A percentile compares a stretch with the other conserved stretches of the same genome.
Evolutionary conservation across 768 basidiomycete genomes (phyloP).

Genomic region (Rhodotorula toruloides): DNA sequence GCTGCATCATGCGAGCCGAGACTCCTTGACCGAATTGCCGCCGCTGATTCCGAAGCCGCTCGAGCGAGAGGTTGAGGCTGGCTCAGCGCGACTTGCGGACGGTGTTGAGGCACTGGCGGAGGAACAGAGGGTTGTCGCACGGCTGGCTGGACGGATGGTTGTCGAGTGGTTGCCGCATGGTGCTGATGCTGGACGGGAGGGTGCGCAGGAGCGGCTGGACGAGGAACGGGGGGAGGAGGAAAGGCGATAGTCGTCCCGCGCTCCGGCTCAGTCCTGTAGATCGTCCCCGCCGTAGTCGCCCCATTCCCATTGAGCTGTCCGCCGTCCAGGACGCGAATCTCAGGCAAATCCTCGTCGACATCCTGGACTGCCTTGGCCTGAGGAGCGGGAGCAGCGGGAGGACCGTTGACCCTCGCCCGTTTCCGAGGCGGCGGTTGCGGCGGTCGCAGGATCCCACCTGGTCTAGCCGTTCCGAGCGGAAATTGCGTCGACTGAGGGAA

Average conservation of each 20-base stretch:
- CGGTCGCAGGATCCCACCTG: neutral
- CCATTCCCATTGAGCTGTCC: neutral
- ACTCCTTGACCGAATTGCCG: too few species aligned
- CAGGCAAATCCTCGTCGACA: conserved; percentile 31
- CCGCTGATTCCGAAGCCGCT: too few species aligned
- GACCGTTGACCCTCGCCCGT: neutral
- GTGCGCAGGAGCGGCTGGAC: too few species aligned
- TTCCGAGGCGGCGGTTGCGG: neutral
- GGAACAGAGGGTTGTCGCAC: too few species aligned
- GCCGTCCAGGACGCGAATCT: conserved; percentile 1
- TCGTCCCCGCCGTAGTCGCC: neutral
- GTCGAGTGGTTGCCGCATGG: too few species aligned
- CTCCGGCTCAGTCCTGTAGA: conserved; percentile 11
- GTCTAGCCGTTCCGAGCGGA: neutral
- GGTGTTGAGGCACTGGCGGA: too few species aligned
- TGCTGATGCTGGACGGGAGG: too few species aligned
- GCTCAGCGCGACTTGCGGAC: too few species aligned
- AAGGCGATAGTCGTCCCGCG: neutral
- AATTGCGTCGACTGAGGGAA: neutral
- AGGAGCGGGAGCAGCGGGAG: neutral
- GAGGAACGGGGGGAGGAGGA: too few species aligned
- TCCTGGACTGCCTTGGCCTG: neutral
- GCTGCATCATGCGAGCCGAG: too few species aligned
- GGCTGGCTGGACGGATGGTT: too few species aligned
- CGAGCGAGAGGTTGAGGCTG: too few species aligned